A percentile compares a stretch with the other conserved stretches of the same genome.
Conservation (phyloP, 2,329 filamentous ascomycete genomes). For the Nothophoma quercina region DNA sequence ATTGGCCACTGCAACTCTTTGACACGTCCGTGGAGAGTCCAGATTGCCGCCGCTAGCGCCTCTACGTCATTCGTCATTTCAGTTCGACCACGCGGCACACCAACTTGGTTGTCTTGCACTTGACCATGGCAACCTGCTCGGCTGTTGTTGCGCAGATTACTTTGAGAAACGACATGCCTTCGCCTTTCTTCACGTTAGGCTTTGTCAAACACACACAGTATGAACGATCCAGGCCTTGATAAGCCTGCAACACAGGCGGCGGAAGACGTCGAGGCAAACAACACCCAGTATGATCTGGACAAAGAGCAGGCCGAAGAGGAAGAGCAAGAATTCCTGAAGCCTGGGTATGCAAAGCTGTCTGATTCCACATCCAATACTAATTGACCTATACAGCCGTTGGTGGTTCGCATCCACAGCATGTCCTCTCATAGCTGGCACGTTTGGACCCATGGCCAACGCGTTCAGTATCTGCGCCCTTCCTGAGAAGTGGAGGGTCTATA, state of each 20-base stretch:
- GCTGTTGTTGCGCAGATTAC: neutral
- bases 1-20: neutral
- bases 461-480: conserved; percentile 65
- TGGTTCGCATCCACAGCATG: conserved; percentile 68
- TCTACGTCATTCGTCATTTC: conserved; percentile 19
- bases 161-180: conserved; percentile 1
- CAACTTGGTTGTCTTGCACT: conserved; percentile 13
- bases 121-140: conserved; percentile 1
- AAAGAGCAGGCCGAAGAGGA: conserved; percentile 49
- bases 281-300: conserved; percentile 37
- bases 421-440: conserved; percentile 64
- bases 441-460: conserved; percentile 63
- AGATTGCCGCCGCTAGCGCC: conserved; percentile 15
- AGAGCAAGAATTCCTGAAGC: conserved; percentile 54
- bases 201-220: conserved; percentile 6
- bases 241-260: conserved; percentile 58
- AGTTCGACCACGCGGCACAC: conserved; percentile 13
- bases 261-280: conserved; percentile 52
- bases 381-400: conserved; percentile 55
- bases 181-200: neutral
- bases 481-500: conserved; percentile 63
- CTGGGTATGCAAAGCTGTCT: conserved; percentile 42
- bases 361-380: neutral
- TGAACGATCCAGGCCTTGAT: conserved; percentile 62
- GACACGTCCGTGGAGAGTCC: neutral